phyloP scores from a whole-genome alignment of 345 rosid genomes.

The Aquilaria malaccensis region DNA sequence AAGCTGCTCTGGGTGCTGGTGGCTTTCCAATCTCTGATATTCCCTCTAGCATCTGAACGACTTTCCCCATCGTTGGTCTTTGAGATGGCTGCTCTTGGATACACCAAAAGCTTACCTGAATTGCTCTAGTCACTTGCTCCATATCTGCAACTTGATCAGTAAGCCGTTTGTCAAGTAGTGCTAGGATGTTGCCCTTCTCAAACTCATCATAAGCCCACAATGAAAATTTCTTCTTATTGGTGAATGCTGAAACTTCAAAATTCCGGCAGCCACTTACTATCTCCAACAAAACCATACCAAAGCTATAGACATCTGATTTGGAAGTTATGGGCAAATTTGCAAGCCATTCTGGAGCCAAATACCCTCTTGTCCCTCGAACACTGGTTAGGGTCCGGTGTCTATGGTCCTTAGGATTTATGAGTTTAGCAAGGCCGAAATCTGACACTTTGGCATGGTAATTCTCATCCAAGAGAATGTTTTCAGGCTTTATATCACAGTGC shows the following conservation, averaged over 20 bases:
- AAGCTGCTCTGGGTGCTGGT: slow-evolving; percentile 32
- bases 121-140: slow-evolving; percentile 37
- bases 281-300: slow-evolving; percentile 56
- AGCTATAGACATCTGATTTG: slow-evolving; percentile 58
- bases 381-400: slow-evolving; percentile 20
- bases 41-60: slow-evolving; percentile 60
- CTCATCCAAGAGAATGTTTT: slow-evolving; percentile 54
- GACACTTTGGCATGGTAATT: slow-evolving; percentile 43
- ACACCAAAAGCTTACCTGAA: slow-evolving; percentile 51
- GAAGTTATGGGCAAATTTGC: slow-evolving; percentile 41
- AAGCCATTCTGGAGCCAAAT: slow-evolving; percentile 54
- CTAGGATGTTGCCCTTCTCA: slow-evolving; percentile 29
- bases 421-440: slow-evolving; percentile 51
- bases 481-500: slow-evolving; percentile 51
- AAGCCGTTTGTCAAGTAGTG: slow-evolving; percentile 36
- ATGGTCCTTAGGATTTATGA: slow-evolving; percentile 27
- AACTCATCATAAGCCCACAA: slow-evolving; percentile 59
- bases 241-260: slow-evolving; percentile 32
- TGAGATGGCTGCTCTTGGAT: slow-evolving; percentile 44
- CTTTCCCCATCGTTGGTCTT: slow-evolving; percentile 52
- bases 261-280: slow-evolving; percentile 43
- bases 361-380: slow-evolving; percentile 40
- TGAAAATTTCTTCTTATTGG: slow-evolving; percentile 41
- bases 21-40: slow-evolving; percentile 39
- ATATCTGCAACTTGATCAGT: slow-evolving; percentile 25